phyloP scores from a whole-genome alignment of 2,329 filamentous ascomycete genomes.

The Eutypa lata region DNA sequence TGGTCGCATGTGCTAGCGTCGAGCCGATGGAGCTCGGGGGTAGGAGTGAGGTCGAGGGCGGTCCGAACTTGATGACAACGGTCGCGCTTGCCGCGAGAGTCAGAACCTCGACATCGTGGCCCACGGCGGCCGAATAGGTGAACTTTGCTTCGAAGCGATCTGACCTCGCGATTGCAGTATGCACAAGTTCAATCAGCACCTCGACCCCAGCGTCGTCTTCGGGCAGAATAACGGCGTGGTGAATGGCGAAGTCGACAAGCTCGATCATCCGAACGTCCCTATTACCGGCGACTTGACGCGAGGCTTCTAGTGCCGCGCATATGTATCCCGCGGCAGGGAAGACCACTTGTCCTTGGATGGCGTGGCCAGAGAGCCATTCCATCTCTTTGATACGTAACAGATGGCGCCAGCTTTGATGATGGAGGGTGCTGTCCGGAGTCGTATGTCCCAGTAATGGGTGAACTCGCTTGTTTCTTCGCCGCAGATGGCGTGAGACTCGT shows the following conservation, averaged over 20 bases:
- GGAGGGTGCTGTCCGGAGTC: slow-evolving; percentile 2
- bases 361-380: slow-evolving; percentile 12
- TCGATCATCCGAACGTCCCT: slow-evolving; percentile 13
- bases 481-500: no score
- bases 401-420: slow-evolving; percentile 14
- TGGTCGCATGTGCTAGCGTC: no score
- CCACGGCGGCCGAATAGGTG: slow-evolving; percentile 2
- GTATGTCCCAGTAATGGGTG: slow-evolving; percentile 10
- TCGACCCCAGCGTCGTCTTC: slow-evolving; percentile 9
- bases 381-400: slow-evolving; percentile 5
- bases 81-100: background rate
- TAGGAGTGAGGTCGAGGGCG: background rate
- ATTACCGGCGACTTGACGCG: slow-evolving; percentile 3
- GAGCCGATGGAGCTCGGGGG: background rate
- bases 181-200: slow-evolving; percentile 2
- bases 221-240: slow-evolving; percentile 10
- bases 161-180: no score
- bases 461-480: no score
- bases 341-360: slow-evolving; percentile 10
- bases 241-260: slow-evolving; percentile 10
- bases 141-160: slow-evolving; percentile 2
- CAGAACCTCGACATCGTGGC: background rate
- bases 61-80: background rate
- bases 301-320: slow-evolving; percentile 10
- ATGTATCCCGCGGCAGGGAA: slow-evolving; percentile 17